Conservation (phyloP, 768 basidiomycete species). For the Boletus edulis region DNA sequence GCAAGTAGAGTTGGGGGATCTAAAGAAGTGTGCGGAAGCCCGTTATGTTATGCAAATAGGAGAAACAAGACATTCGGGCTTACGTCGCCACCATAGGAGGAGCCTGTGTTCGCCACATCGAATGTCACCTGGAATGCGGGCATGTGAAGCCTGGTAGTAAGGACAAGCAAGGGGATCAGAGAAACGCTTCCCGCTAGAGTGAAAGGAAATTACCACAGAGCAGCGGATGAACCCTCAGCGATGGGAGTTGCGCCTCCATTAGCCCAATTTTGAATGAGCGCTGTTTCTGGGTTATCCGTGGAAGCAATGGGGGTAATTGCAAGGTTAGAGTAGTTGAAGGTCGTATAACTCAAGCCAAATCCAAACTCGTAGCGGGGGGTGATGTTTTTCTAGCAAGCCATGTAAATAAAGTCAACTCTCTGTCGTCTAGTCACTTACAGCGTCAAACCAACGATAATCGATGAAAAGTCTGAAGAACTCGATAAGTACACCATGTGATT, state of each 20-base stretch:
- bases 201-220: slow-evolving; percentile 48
- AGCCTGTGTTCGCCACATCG: slow-evolving; percentile 62
- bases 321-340: slow-evolving; percentile 68
- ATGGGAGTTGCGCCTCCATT: slow-evolving; percentile 53
- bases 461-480: slow-evolving; percentile 46
- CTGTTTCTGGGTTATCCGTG: slow-evolving; percentile 31
- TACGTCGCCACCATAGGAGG: slow-evolving; percentile 63
- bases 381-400: slow-evolving; percentile 51
- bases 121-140: slow-evolving; percentile 65
- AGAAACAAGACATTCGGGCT: slow-evolving; percentile 10
- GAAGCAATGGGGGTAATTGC: slow-evolving; percentile 41
- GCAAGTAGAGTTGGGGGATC: slow-evolving; percentile 75
- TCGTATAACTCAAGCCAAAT: slow-evolving; percentile 84
- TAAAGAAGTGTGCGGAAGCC: slow-evolving; percentile 21
- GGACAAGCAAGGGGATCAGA: not conserved
- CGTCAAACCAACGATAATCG: slow-evolving; percentile 73
- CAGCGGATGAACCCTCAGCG: slow-evolving; percentile 56
- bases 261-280: slow-evolving; percentile 51
- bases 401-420: not conserved
- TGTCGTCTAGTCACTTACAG: slow-evolving; percentile 39
- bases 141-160: slow-evolving; percentile 52
- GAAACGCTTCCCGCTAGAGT: not conserved
- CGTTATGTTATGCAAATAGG: not conserved
- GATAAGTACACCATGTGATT: not conserved
- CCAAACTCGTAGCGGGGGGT: slow-evolving; percentile 87